Conservation (phyloP, 2,329 filamentous ascomycete genomes). For the Tolypocladium endophyticum region DNA sequence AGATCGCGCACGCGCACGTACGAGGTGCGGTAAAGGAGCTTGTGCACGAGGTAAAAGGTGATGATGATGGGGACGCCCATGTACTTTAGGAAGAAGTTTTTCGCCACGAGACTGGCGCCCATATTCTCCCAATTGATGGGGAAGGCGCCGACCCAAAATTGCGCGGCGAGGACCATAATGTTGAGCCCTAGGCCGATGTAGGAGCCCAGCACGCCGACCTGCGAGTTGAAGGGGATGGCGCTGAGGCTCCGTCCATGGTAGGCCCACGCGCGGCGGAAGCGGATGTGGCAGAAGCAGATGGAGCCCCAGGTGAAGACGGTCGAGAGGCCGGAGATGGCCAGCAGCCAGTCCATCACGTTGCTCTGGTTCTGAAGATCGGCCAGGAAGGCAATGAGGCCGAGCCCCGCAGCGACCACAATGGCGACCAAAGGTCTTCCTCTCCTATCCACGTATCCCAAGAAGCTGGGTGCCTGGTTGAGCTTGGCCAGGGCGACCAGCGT, state of each 20-base stretch:
- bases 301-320: constrained; percentile 73
- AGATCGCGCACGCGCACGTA: constrained; percentile 63
- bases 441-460: constrained; percentile 73
- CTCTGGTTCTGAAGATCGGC: constrained; percentile 51
- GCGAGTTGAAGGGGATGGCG: constrained; percentile 72
- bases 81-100: constrained; percentile 65
- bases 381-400: constrained; percentile 68
- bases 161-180: constrained; percentile 62
- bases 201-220: constrained; percentile 69
- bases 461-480: constrained; percentile 68
- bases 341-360: constrained; percentile 68
- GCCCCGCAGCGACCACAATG: constrained; percentile 52
- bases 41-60: constrained; percentile 62
- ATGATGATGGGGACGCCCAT: constrained; percentile 60
- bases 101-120: constrained; percentile 34
- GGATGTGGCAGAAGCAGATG: constrained; percentile 85
- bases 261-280: constrained; percentile 76
- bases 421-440: constrained; percentile 69
- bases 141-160: constrained; percentile 81
- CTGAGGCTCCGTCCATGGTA: constrained; percentile 56
- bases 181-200: constrained; percentile 74
- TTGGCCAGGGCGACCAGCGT: constrained; percentile 85
- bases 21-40: constrained; percentile 60
- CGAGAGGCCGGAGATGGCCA: constrained; percentile 61
- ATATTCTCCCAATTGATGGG: constrained; percentile 50